These are phyloP conservation scores for Penicillium chermesinum DNA, from an alignment of 495 filamentous ascomycete species.

Conservation along the genomic window DNA sequence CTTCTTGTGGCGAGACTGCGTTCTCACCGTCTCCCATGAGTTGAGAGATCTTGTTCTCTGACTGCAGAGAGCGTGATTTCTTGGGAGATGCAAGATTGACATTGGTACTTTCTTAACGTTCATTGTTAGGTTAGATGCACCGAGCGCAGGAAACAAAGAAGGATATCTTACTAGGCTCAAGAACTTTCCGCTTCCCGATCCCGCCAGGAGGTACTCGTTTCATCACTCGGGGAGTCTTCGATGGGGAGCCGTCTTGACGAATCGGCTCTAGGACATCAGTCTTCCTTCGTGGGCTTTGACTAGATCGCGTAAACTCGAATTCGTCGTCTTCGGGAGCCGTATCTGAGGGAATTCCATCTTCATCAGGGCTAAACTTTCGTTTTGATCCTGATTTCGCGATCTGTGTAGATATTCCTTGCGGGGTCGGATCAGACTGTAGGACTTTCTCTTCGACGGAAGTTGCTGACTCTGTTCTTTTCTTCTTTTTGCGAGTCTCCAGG, in stretches of 20 bases:
- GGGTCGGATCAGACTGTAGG: neutral
- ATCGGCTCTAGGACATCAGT: slow-evolving; percentile 4
- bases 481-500: slow-evolving; percentile 36
- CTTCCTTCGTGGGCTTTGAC: slow-evolving; percentile 11
- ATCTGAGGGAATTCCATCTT: slow-evolving; percentile 30
- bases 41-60: slow-evolving; percentile 12
- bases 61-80: slow-evolving; percentile 15
- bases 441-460: neutral
- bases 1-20: slow-evolving; percentile 13
- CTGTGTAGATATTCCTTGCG: slow-evolving; percentile 1
- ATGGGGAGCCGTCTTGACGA: slow-evolving; percentile 12
- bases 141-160: neutral
- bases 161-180: slow-evolving; percentile 54
- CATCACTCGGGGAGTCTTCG: slow-evolving; percentile 17
- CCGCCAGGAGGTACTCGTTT: slow-evolving; percentile 14
- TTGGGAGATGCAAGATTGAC: slow-evolving; percentile 31
- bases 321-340: slow-evolving; percentile 35
- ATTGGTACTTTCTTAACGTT: slow-evolving; percentile 49
- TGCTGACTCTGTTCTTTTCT: slow-evolving; percentile 30
- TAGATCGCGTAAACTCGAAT: slow-evolving; percentile 46
- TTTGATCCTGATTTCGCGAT: slow-evolving; percentile 50
- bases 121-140: slow-evolving; percentile 17
- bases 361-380: slow-evolving; percentile 57
- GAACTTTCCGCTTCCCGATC: slow-evolving; percentile 42
- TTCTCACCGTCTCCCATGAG: slow-evolving; percentile 11